These are phyloP conservation scores for Aspergillus cristatus DNA, from an alignment of 495 filamentous ascomycete species.

Conservation along the genomic window DNA sequence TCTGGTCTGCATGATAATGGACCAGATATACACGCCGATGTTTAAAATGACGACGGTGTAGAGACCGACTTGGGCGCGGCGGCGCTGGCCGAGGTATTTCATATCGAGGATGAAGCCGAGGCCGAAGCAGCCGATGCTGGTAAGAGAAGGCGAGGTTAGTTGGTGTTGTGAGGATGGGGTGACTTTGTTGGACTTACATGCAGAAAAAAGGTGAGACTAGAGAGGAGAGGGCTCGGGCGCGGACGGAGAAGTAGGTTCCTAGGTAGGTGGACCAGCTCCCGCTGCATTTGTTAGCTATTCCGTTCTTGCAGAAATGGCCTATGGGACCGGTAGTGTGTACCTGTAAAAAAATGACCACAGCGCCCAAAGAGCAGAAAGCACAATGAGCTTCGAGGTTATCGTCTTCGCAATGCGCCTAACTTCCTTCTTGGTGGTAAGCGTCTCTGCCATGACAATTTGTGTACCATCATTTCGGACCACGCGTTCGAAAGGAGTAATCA, in stretches of 20 bases:
- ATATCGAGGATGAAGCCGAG: conserved; percentile 24
- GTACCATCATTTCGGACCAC: conserved; percentile 22
- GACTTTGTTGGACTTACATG: conserved; percentile 14
- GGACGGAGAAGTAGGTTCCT: conserved; percentile 22
- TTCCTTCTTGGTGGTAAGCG: conserved; percentile 19
- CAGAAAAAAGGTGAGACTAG: conserved; percentile 24
- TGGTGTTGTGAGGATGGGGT: neutral
- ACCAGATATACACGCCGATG: conserved; percentile 22
- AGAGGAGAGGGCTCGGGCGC: conserved; percentile 21
- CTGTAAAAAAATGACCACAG: conserved; percentile 26
- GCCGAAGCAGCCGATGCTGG: conserved; percentile 22
- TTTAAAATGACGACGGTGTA: conserved; percentile 21
- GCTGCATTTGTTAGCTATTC: conserved; percentile 9
- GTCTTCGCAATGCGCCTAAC: conserved; percentile 19
- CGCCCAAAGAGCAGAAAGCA: conserved; percentile 19
- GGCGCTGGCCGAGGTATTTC: conserved; percentile 19
- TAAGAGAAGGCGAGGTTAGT: neutral
- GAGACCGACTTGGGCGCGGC: conserved; percentile 21
- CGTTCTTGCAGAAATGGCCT: too few relatives aligned
- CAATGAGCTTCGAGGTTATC: conserved; percentile 18
- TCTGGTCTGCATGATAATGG: conserved; percentile 20
- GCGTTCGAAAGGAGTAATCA: conserved; percentile 19
- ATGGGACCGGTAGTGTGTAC: conserved; percentile 2
- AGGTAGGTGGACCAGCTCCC: conserved; percentile 22
- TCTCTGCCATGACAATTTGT: conserved; percentile 16